These are phyloP conservation scores for Lachnellula cervina DNA, from an alignment of 2,329 filamentous ascomycete species.

Conservation along the genomic window DNA sequence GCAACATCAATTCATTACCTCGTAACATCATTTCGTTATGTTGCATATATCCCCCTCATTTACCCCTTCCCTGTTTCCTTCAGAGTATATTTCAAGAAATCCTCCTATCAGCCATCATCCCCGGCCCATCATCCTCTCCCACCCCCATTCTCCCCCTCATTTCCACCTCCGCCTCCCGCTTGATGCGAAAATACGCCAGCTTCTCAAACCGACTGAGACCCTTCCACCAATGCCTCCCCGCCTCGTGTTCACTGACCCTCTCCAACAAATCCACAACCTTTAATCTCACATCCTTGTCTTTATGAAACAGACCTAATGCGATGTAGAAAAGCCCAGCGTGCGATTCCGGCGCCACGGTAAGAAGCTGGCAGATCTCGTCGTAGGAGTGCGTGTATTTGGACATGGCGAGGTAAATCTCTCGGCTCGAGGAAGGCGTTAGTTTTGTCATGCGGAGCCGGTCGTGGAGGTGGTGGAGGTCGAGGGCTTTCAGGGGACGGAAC, in stretches of 20 bases:
- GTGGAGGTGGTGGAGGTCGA: slow-evolving; percentile 88
- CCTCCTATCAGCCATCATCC: slow-evolving; percentile 40
- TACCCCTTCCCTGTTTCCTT: background rate
- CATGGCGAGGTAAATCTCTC: slow-evolving; percentile 80
- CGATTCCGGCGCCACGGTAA: slow-evolving; percentile 77
- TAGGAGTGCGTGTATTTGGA: slow-evolving; percentile 71
- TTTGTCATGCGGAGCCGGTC: slow-evolving; percentile 83
- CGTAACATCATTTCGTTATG: slow-evolving; percentile 20
- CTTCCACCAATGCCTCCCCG: slow-evolving; percentile 89
- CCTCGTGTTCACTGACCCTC: slow-evolving; percentile 78
- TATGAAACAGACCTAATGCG: slow-evolving; percentile 86
- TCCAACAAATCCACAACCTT: slow-evolving; percentile 76
- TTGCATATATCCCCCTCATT: background rate
- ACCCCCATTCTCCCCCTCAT: slow-evolving; percentile 31
- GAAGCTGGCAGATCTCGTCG: slow-evolving; percentile 77
- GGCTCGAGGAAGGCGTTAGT: slow-evolving; percentile 68
- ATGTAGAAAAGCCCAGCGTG: slow-evolving; percentile 89
- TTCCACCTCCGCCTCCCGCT: slow-evolving; percentile 58
- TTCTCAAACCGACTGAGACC: slow-evolving; percentile 83
- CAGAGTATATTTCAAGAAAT: slow-evolving; percentile 39
- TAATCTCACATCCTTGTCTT: slow-evolving; percentile 71
- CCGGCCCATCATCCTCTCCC: slow-evolving; percentile 14
- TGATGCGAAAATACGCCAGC: slow-evolving; percentile 75
- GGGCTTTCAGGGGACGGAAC: slow-evolving; percentile 64
- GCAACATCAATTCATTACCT: slow-evolving; percentile 22